Percentiles rank a stretch among this genome's conserved stretches.
phyloP scores from a whole-genome alignment of 1,284 basidiomycete species.

The Malassezia yamatoensis region DNA sequence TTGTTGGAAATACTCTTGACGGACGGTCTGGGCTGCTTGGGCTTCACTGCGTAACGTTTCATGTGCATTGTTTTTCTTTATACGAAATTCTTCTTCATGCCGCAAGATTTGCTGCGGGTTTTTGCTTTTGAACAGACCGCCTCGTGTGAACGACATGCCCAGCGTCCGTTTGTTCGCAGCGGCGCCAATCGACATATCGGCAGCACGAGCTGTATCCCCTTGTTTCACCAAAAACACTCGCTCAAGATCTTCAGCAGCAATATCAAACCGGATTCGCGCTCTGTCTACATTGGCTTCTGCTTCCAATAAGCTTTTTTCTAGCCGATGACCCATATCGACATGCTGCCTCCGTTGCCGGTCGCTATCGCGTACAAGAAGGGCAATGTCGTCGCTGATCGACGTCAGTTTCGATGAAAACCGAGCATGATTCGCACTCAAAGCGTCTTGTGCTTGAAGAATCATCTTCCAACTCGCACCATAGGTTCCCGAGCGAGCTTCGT shows the following conservation, averaged over 20 bases:
- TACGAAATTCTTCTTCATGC: conserved; percentile 86
- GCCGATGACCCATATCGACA: conserved; percentile 57
- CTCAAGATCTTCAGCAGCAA: conserved; percentile 86
- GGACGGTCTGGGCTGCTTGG: conserved; percentile 73
- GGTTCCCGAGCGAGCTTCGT: conserved; percentile 89
- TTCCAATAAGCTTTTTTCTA: conserved; percentile 78
- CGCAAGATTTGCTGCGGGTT: conserved; percentile 83
- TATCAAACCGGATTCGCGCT: conserved; percentile 72
- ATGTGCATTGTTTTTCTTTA: conserved; percentile 70
- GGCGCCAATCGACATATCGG: conserved; percentile 26
- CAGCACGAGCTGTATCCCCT: conserved; percentile 57
- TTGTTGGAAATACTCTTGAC: conserved; percentile 92
- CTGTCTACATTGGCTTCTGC: conserved; percentile 82
- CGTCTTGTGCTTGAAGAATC: conserved; percentile 75
- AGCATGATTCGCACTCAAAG: conserved; percentile 74
- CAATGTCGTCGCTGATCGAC: conserved; percentile 92
- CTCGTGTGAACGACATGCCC: conserved; percentile 73
- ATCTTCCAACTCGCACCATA: conserved; percentile 81
- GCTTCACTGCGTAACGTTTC: conserved; percentile 85
- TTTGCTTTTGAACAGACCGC: conserved; percentile 72
- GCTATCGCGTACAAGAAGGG: conserved; percentile 73
- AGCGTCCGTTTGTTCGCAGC: conserved; percentile 54
- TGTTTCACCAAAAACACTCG: conserved; percentile 86
- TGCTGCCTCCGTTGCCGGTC: conserved; percentile 75
- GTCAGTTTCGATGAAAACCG: conserved; percentile 74